Base-by-base conservation (phyloP, 2,329 filamentous ascomycete genomes). In the Plectosphaerella sp. region DNA sequence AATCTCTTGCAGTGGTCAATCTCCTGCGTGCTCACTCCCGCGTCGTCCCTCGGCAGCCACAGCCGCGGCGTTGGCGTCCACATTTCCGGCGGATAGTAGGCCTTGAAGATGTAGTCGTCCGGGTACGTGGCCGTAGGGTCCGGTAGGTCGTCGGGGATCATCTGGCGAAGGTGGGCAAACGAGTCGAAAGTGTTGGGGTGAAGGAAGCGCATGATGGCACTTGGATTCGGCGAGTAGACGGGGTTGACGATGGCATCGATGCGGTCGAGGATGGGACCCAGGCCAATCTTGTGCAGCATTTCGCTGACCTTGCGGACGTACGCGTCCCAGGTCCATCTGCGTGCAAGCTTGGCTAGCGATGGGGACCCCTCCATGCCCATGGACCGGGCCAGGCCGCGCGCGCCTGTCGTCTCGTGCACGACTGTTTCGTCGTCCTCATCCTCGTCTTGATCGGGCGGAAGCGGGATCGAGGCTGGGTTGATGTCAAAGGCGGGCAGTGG, bases 151-250 rank as follows among this genome's bases (percentile, higher is more conserved):
- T 35, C 37, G 2, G 61, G 58, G 6, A 62, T 52, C 42, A 45
- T 39, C 35, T 49, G 59, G 5, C 2, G 78, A 71, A 55, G 73
- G 61, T 47, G 69, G 66, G 51, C 49, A 64, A 94, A 95, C 69
- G 89, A 83, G 57, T 83, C 77, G 66, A 91, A 89, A 48, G 83
- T 76, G 70, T 92, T 88, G 0, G 91, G 91, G 58, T 88, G 87
- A 51, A 96, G 71, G 74, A 88, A 96, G 57, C 83, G 83, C 43
- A 76, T 67, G 48, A 91, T 58, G 47, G 87, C 67, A 53, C 80
- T 80, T 14, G 72, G 72, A 2, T 62, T 55, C 2, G 60, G 49
- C 37, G 65, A 60, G 22, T 58, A 59, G 1, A 60, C 54, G 5
- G 67, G 61, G 6, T 61, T 56, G 2, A 63, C 52, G 43, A 64